A percentile compares a stretch with the other conserved stretches of the same genome.
Conservation (phyloP, 129 eudicot genomes). For the Centrapalus pauciflorus region DNA sequence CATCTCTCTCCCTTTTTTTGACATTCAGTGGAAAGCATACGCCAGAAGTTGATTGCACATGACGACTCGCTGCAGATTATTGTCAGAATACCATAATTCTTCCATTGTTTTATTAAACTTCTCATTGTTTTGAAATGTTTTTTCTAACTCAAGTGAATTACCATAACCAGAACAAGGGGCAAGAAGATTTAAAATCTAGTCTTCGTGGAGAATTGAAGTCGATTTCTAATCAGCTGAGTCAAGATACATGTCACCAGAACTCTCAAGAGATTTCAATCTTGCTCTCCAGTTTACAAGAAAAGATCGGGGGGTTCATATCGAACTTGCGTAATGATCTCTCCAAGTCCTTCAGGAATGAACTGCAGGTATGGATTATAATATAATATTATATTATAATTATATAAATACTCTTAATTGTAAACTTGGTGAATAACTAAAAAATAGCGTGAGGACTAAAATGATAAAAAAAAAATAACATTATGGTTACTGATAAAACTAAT, state of each 20-base stretch:
- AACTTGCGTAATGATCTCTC: slow-evolving; percentile 45
- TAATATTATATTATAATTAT: too few species aligned
- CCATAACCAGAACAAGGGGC: slow-evolving; percentile 65
- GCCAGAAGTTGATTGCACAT: slow-evolving; percentile 62
- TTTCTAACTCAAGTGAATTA: slow-evolving; percentile 24
- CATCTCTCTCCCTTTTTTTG: slow-evolving; percentile 11
- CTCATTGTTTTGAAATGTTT: neutral
- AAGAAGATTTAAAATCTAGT: slow-evolving; percentile 60
- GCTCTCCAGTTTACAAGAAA: slow-evolving; percentile 58
- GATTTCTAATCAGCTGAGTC: slow-evolving; percentile 48
- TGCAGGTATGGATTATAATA: slow-evolving; percentile 75
- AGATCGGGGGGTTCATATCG: slow-evolving; percentile 32
- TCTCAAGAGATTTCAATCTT: slow-evolving; percentile 35
- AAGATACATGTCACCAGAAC: slow-evolving; percentile 37
- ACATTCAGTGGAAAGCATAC: slow-evolving; percentile 61
- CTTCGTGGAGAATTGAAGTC: slow-evolving; percentile 52
- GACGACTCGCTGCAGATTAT: slow-evolving; percentile 61
- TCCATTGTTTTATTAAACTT: neutral
- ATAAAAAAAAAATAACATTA: too few species aligned
- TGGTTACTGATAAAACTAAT: too few species aligned
- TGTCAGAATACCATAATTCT: slow-evolving; percentile 39
- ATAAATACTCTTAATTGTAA: too few species aligned
- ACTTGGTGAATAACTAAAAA: too few species aligned
- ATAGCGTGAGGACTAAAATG: too few species aligned
- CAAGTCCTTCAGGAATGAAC: slow-evolving; percentile 48